phyloP scores from a whole-genome alignment of 1,284 basidiomycete genomes.

The Boletellus sp. region DNA sequence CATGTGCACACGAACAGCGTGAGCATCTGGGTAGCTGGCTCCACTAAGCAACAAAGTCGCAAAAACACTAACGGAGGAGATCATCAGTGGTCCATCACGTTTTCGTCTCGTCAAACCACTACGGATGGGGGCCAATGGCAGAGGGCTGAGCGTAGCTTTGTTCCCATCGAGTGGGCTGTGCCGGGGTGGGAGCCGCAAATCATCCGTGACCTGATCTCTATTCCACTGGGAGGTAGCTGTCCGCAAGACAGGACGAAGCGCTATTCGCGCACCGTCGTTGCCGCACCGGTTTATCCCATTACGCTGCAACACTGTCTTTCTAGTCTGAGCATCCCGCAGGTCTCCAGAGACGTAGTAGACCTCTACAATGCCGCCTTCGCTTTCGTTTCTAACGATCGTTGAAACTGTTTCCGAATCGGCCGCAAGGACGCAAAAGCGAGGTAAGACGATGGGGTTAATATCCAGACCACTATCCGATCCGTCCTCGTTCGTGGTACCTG shows the following conservation, averaged over 20 bases:
- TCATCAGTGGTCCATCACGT: constrained; percentile 56
- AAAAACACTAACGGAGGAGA: constrained; percentile 53
- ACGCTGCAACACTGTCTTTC: constrained; percentile 57
- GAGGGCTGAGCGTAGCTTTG: constrained; percentile 14
- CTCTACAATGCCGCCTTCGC: constrained; percentile 48
- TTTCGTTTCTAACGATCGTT: constrained; percentile 56
- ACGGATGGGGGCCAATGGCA: constrained; percentile 24
- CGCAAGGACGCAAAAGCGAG: constrained; percentile 64
- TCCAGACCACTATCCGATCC: constrained; percentile 35
- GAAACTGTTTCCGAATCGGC: constrained; percentile 58
- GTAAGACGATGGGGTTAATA: constrained; percentile 51
- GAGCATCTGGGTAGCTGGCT: constrained; percentile 38
- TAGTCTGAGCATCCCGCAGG: constrained; percentile 54
- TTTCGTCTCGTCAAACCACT: constrained; percentile 31
- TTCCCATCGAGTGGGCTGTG: constrained; percentile 31
- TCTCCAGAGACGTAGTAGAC: constrained; percentile 59
- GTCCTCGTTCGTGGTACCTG: constrained; percentile 22
- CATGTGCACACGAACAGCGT: constrained; percentile 56
- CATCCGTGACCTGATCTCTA: constrained; percentile 23
- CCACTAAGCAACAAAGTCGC: constrained; percentile 49
- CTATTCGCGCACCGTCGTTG: constrained; percentile 56
- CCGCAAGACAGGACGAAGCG: constrained; percentile 41
- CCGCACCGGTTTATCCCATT: constrained; percentile 55
- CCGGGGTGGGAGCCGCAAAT: constrained; percentile 29
- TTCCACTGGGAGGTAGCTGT: constrained; percentile 26